A percentile compares a stretch with the other conserved stretches of the same genome.
Evolutionary conservation across 352 stramenopile genomes (phyloP).

Genomic region (Phytophthora agathidicida): DNA sequence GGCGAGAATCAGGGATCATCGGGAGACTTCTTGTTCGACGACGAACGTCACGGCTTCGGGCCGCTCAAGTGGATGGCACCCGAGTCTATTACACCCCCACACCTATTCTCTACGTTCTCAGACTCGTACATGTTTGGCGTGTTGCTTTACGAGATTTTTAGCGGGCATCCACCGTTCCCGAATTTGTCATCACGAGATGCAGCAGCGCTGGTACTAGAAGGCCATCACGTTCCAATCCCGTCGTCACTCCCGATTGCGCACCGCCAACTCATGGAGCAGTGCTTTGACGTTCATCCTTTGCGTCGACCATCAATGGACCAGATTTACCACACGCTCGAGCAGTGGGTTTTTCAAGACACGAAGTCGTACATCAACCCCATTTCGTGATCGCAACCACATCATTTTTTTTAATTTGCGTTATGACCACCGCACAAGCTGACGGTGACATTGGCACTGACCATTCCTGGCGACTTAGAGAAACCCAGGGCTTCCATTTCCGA

Average conservation of each 20-base stretch:
- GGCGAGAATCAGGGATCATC: background rate
- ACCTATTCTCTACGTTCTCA: conserved; percentile 74
- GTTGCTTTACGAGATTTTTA: conserved; percentile 81
- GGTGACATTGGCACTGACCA: too few species aligned
- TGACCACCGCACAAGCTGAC: too few species aligned
- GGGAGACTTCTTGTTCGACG: conserved; percentile 54
- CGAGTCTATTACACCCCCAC: conserved; percentile 65
- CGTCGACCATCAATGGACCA: conserved; percentile 67
- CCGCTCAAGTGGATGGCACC: conserved; percentile 81
- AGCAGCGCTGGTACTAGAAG: conserved; percentile 65
- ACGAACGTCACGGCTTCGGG: conserved; percentile 60
- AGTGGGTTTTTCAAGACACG: conserved; percentile 64
- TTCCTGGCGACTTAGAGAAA: too few species aligned
- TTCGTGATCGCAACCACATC: background rate
- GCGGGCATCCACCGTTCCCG: conserved; percentile 57
- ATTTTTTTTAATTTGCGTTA: too few species aligned
- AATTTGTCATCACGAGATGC: conserved; percentile 59
- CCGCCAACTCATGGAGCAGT: conserved; percentile 60
- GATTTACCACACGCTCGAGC: conserved; percentile 66
- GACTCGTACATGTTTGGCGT: conserved; percentile 84
- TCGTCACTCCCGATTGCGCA: conserved; percentile 44
- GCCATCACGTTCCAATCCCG: conserved; percentile 66
- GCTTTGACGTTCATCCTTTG: conserved; percentile 65
- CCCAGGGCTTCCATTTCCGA: too few species aligned
- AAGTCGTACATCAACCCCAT: conserved; percentile 22